Evolutionary conservation across 2,329 filamentous ascomycete species (phyloP).

Genomic region (Drechslera avenae): DNA sequence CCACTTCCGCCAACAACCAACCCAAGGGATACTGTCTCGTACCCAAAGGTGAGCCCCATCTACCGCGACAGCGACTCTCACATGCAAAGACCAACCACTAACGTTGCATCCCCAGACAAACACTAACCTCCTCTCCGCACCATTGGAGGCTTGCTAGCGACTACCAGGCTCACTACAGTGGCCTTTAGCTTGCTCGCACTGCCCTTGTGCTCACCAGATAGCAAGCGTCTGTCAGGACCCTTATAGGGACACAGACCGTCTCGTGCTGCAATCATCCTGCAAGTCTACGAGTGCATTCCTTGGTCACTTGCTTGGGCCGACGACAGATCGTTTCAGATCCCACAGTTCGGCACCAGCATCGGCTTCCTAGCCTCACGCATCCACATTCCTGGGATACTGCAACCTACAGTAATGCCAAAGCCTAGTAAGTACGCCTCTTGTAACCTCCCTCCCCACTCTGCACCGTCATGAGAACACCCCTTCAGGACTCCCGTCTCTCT

Average conservation of each 20-base stretch:
- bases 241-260: slow-evolving; percentile 47
- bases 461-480: slow-evolving; percentile 41
- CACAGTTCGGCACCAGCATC: slow-evolving; percentile 41
- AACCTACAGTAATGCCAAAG: slow-evolving; percentile 48
- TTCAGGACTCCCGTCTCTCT: slow-evolving; percentile 15
- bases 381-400: slow-evolving; percentile 46
- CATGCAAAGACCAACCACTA: slow-evolving; percentile 31
- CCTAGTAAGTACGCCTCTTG: slow-evolving; percentile 47
- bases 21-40: slow-evolving; percentile 27
- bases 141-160: slow-evolving; percentile 39
- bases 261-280: slow-evolving; percentile 46
- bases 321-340: slow-evolving; percentile 48
- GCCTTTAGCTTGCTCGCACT: slow-evolving; percentile 41
- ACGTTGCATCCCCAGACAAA: slow-evolving; percentile 40
- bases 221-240: slow-evolving; percentile 39
- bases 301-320: slow-evolving; percentile 43
- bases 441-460: slow-evolving; percentile 35
- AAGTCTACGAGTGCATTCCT: slow-evolving; percentile 40
- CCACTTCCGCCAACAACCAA: slow-evolving; percentile 26
- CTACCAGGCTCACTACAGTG: slow-evolving; percentile 36
- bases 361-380: slow-evolving; percentile 38
- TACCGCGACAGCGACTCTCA: slow-evolving; percentile 20
- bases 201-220: slow-evolving; percentile 40
- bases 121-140: slow-evolving; percentile 31
- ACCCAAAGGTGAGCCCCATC: slow-evolving; percentile 34